Evolutionary conservation across 768 basidiomycete genomes (phyloP).

Genomic region (Termitomyces sp.): DNA sequence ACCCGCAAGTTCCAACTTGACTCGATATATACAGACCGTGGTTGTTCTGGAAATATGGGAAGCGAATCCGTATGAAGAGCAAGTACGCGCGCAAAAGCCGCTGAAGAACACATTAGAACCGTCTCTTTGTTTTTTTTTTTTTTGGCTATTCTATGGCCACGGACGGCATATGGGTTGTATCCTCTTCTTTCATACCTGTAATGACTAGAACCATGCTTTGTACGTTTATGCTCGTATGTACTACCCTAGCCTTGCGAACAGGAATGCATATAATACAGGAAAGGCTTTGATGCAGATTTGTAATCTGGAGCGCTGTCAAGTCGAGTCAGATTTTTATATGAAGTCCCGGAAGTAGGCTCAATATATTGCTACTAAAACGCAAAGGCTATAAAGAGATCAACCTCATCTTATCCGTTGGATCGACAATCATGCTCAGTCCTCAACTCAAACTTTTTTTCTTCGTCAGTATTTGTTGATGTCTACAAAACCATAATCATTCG

Average conservation of each 20-base stretch:
- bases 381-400: no score
- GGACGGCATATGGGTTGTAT: neutral
- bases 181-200: neutral
- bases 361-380: no score
- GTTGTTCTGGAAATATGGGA: conserved; percentile 31
- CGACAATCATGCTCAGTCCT: neutral
- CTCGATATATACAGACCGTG: conserved; percentile 23
- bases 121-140: neutral
- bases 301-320: neutral
- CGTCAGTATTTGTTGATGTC: neutral
- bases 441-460: neutral
- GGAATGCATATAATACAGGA: neutral
- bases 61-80: conserved; percentile 46
- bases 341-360: no score
- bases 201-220: neutral
- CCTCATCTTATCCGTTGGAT: neutral
- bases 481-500: neutral
- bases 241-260: neutral
- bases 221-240: neutral
- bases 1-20: neutral
- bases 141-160: neutral
- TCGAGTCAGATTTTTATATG: no score
- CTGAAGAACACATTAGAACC: neutral
- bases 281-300: neutral
- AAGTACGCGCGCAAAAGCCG: conserved; percentile 29